Conservation (phyloP, 768 basidiomycete species). For the Termitomyces bulborhizus region DNA sequence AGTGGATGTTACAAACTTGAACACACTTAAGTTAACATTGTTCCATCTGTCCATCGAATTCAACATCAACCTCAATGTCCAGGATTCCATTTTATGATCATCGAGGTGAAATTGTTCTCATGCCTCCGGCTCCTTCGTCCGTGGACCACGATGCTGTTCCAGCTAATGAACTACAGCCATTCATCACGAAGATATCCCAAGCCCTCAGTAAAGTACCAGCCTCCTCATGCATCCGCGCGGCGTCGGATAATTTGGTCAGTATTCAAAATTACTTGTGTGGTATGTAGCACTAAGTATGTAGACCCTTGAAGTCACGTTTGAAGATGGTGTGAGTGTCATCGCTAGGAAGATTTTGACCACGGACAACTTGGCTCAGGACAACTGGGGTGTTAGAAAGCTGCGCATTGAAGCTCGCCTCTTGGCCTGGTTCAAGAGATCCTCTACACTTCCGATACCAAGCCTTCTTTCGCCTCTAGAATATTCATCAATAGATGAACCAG, state of each 20-base stretch:
- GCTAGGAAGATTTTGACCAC: not conserved
- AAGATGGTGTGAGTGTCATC: not conserved
- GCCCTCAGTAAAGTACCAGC: not conserved
- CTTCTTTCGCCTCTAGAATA: not conserved
- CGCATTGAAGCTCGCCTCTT: not conserved
- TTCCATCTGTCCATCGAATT: not conserved
- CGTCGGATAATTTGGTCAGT: constrained; percentile 3
- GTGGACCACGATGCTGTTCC: not conserved
- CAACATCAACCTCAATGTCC: not conserved
- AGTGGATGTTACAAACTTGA: too few species aligned
- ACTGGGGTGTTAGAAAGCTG: not conserved
- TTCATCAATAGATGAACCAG: not conserved
- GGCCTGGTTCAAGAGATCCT: not conserved
- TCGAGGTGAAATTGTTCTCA: not conserved
- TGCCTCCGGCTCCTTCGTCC: not conserved
- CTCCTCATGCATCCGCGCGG: not conserved
- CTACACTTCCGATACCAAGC: not conserved
- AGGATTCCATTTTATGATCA: not conserved
- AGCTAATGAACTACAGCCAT: not conserved
- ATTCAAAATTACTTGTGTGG: not conserved
- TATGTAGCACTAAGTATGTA: not conserved
- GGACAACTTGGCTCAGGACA: not conserved
- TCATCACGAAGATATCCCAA: not conserved
- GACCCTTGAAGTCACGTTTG: not conserved
- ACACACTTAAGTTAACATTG: too few species aligned